Base-by-base conservation (phyloP, 176 grass and related monocot species). In the Oryza punctata region DNA sequence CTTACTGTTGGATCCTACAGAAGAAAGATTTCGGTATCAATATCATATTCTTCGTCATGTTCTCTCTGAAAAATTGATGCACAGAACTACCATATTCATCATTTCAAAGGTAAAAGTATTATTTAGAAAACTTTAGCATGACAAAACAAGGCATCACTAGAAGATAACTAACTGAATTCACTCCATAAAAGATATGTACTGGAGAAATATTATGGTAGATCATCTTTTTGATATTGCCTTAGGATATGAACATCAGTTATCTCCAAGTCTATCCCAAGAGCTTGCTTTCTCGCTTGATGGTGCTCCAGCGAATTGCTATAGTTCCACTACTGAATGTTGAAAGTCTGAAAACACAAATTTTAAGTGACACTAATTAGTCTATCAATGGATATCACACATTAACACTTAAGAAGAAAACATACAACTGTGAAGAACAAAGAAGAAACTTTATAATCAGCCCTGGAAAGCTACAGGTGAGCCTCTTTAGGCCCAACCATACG, bases 381-480 rank as follows among this genome's bases (percentile, higher is more conserved):
- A 69, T 8, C 21, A 79, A 37, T 65, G 44, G 64, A 46, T 74
- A 26, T 68, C 13, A 66, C 68, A 66, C n/a, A 74, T 86, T 60
- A 9, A 52, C 57, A 66, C 29, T 80, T 86, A 69, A 80, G 28
- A 73, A 32, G 32, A 33, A 73, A 6, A 19, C 35, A 45, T 54
- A n/a, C n/a, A n/a, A n/a, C n/a, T n/a, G n/a, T n/a, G n/a, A n/a
- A n/a, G n/a, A n/a, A n/a, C 27, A 29, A 13, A 16, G n/a, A 30
- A 21, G 52, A 30, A 70, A 24, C 2, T 30, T 73, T 65, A 35
- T 40, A 35, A 74, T 12, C 26, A 65, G 65, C 19, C n/a, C 37
- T 38, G 18, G 40, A 28, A 78, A 10, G 18, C 54, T 54, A 28
- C 30, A 66, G 32, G 3, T 63, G 9, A 68, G 47, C 44, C 61